Evolutionary conservation across 176 grass and related monocot species (phyloP), one percentile per base, ranked within the genome.

Genomic region (Guadua angustifolia): DNA sequence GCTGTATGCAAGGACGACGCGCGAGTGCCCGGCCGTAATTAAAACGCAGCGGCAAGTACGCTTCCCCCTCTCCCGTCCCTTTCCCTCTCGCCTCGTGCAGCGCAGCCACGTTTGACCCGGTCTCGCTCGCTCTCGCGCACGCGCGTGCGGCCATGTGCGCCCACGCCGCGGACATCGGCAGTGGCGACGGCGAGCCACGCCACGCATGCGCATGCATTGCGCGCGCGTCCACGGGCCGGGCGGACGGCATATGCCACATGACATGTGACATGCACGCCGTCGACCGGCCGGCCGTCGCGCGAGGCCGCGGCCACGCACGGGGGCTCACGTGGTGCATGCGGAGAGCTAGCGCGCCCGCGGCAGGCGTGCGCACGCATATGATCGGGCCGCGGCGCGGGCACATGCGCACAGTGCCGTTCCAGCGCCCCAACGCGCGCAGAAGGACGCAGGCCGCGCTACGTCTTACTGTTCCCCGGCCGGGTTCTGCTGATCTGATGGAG

Each of bases 111-210:
- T 75, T 85, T 89, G 88, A 89, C 82, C 77, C 0, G 62, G 87
- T 85, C 69, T 62, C 47, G 17, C 73, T 8, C 47, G 25, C 73
- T 8, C 60, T 2, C 19, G 17, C 33, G 72, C 47, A 50, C 70
- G 44, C 43, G 61, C 72, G 63, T 60, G 73, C 39, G 75, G 68
- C 40, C 87, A 88, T 84, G 87, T 84, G 87, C 80, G 70, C 78
- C 70, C 70, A 86, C 67, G 84, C 84, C 67, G 84, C 71, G 78
- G 71, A 50, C 79, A 76, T 76, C 79, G 85, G 71, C 86, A 78
- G 18, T 19, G 40, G 74, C 80, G 86, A 71, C 79, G 72, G 63
- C 61, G 51, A 51, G 83, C 21, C 61, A 18, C 32, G 84, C 24
- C 75, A 36, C 35, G 35, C 35, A 36, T 36, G 35, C 35, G 35